Percentiles rank a stretch among this genome's conserved stretches.
phyloP scores from a whole-genome alignment of 1,284 basidiomycete species.

The Microbotryum saponariae region DNA sequence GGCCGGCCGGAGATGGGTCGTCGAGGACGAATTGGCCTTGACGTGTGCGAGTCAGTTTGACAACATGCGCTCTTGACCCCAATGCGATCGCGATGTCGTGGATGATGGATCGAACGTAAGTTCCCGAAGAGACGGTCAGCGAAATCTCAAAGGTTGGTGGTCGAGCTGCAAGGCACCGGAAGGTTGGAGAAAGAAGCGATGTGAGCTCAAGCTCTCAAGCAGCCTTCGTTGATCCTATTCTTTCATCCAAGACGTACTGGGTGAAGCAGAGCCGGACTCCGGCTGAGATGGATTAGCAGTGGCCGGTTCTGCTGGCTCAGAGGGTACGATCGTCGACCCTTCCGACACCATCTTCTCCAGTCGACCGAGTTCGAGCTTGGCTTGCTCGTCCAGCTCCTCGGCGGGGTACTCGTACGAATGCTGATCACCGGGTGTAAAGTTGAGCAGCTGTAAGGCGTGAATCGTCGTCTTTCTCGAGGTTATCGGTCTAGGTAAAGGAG shows the following conservation, averaged over 20 bases:
- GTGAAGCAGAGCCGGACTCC: too few relatives aligned
- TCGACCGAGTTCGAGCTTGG: slow-evolving; percentile 51
- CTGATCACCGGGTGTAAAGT: slow-evolving; percentile 35
- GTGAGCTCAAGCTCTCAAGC: too few relatives aligned
- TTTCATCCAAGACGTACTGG: too few relatives aligned
- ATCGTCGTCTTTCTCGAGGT: slow-evolving; percentile 78
- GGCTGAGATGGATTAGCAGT: too few relatives aligned
- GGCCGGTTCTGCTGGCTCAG: slow-evolving; percentile 37
- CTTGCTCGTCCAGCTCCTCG: slow-evolving; percentile 14
- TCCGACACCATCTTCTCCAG: slow-evolving; percentile 47
- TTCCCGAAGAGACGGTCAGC: slow-evolving; percentile 91
- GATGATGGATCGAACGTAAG: slow-evolving; percentile 85
- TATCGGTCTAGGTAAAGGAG: slow-evolving; percentile 85
- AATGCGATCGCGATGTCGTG: slow-evolving; percentile 79
- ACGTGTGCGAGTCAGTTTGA: slow-evolving; percentile 71
- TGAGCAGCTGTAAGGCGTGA: slow-evolving; percentile 60
- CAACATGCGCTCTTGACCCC: slow-evolving; percentile 81
- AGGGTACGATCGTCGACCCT: slow-evolving; percentile 39
- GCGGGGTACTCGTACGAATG: slow-evolving; percentile 32
- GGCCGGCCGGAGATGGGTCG: slow-evolving; percentile 7
- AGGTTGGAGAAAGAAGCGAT: neutral
- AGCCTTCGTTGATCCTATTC: too few relatives aligned
- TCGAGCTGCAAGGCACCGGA: slow-evolving; percentile 19
- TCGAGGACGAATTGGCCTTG: slow-evolving; percentile 70
- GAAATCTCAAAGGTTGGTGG: slow-evolving; percentile 77